Base-by-base conservation (phyloP, 2,329 filamentous ascomycete genomes). In the Mycosphaerella sp. region DNA sequence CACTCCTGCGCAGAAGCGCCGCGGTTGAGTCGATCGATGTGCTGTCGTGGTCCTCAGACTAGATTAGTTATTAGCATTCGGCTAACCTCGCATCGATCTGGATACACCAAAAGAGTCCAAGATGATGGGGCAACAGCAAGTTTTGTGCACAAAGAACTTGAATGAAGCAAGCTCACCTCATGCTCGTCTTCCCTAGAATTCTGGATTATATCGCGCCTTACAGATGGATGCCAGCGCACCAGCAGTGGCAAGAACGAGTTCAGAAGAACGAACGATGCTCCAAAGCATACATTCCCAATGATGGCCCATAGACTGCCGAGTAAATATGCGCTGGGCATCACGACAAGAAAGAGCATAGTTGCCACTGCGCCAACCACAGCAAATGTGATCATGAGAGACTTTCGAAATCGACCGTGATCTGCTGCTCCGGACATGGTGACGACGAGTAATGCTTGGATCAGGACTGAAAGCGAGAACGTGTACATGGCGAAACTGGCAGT, bases 401-500 rank as follows among this genome's bases (percentile, higher is more conserved):
- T 98, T 53, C 93, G 84, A 73, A 90, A 93, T 18, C 68, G 66
- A 56, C 93, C 93, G 70, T 97, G 91, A 68, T 98, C 93, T 51
- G 93, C 93, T 6, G 91, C 90, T 49, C 88, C 93, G 64, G 89
- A 95, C 76, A 98, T 95, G 65, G 89, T 95, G 57, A 98, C 89
- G 39, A 98, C 94, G 27, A 97, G 73, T 25, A 97, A 71, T 1
- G 90, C 87, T 68, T 98, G 93, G 9, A 96, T 70, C 16, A 96
- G 70, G 1, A 98, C 93, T 66, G 88, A 94, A 64, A 94, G 75
- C 52, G 89, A 95, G 70, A 98, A 98, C 1, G 89, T 96, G 71
- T 97, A 97, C 89, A 97, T 95, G 67, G 89, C 91, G 69, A 97
- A 96, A 69, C 87, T 94, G 32, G 91, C 90, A 0, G 91, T 96